Base-by-base conservation (phyloP, 331 rosid species). In the Quercus lobata region DNA sequence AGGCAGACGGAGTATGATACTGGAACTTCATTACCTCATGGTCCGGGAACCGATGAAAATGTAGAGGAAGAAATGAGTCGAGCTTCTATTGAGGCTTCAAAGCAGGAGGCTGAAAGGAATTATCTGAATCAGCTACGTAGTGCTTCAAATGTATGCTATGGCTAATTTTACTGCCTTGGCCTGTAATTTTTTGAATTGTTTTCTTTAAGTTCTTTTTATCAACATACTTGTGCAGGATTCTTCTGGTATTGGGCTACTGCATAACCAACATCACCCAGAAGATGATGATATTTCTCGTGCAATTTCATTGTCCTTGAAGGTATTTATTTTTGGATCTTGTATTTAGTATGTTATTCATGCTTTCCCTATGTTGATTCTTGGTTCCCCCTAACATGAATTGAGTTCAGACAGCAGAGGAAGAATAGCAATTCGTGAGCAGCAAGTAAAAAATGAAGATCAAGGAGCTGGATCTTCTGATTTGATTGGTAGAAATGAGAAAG, bases 71-170 rank as follows among this genome's bases (percentile, higher is more conserved):
- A 89, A 81, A 90, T 94, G 94, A 70, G 91, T 78, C 91, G 81
- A 75, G 93, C 97, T 78, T 97, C 93, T 15, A 89, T 94, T 21
- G 92, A 83, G 87, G 95, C 97, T 83, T 94, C 98, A 34, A 91
- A 76, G 78, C 80, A 27, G 83, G 97, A 86, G 41, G 69, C 74
- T 37, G 83, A 78, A 84, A 84, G 73, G 84, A 75, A 81, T 77
- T 71, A 81, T 83, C 85, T 80, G 61, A 16, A 71, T 80, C 76
- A 56, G 66, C 84, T 55, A 66, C 57, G 24, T 54, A 86, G 72
- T 41, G 77, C 76, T 82, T 62, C 46, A 58, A 80, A 78, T 71
- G 91, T 88, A 82, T 77, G 62, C 17, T 79, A 44, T 29, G 49
- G 19, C 14, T 62, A 54, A 55, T 69, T 77, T 78, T 46, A 57